A percentile compares a stretch with the other conserved stretches of the same genome.
Evolutionary conservation across 306 rosid species (phyloP).

Genomic region (Lathyrus sativus): DNA sequence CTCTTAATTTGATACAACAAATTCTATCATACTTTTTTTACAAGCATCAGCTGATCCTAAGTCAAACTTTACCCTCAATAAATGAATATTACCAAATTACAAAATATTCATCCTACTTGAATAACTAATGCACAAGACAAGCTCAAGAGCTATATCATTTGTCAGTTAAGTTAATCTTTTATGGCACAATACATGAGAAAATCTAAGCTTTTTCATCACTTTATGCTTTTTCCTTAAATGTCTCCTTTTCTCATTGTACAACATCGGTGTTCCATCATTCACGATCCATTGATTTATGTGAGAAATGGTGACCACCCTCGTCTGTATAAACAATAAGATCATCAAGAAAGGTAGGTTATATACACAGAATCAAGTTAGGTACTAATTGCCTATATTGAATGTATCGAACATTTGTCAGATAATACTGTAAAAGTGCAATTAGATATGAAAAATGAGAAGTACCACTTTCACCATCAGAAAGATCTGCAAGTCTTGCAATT

Average conservation of each 20-base stretch:
- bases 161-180: constrained; percentile 32
- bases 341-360: constrained; percentile 4
- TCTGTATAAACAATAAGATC: constrained; percentile 50
- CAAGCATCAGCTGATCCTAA: constrained; percentile 52
- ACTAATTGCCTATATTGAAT: not conserved
- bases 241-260: constrained; percentile 13
- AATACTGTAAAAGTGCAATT: not conserved
- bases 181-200: constrained; percentile 45
- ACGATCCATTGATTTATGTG: constrained; percentile 55
- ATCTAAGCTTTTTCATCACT: constrained; percentile 30
- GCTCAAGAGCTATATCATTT: constrained; percentile 45
- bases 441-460: constrained; percentile 31
- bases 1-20: constrained; percentile 24
- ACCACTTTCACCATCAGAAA: constrained; percentile 92
- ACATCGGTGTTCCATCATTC: constrained; percentile 35
- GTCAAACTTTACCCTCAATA: constrained; percentile 44
- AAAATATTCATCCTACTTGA: constrained; percentile 39
- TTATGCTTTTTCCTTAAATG: constrained; percentile 3
- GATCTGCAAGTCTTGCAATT: constrained; percentile 67
- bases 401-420: not conserved
- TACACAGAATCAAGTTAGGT: constrained; percentile 4
- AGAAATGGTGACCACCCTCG: constrained; percentile 60
- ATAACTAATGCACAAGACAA: constrained; percentile 37
- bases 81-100: constrained; percentile 49
- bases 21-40: constrained; percentile 42